phyloP scores from a whole-genome alignment of 2,329 filamentous ascomycete genomes.

The Fusarium graminum region DNA sequence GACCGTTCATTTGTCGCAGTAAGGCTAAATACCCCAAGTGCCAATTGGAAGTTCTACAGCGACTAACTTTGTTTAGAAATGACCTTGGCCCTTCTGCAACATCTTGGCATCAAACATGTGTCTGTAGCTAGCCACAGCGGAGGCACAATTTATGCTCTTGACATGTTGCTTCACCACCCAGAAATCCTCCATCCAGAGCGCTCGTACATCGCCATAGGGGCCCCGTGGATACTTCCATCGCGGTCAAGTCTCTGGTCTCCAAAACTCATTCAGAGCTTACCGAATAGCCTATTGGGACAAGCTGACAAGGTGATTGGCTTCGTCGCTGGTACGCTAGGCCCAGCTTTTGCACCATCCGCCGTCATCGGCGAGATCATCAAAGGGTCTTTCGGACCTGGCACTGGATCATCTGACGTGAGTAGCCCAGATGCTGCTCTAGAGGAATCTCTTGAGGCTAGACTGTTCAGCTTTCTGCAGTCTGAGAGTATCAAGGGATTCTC shows the following conservation, averaged over 20 bases:
- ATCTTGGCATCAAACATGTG: conserved; percentile 21
- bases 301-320: conserved; percentile 29
- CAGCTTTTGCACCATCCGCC: conserved; percentile 16
- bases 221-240: conserved; percentile 24
- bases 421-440: conserved; percentile 15
- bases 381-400: accelerated
- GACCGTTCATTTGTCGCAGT: conserved; percentile 16
- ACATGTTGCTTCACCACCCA: conserved; percentile 31
- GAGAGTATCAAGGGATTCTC: conserved; percentile 26
- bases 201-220: conserved; percentile 22
- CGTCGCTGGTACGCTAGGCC: conserved; percentile 15
- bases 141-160: conserved; percentile 31
- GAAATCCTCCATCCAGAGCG: conserved; percentile 28
- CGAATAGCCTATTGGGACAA: conserved; percentile 5
- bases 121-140: conserved; percentile 29
- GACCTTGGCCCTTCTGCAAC: conserved; percentile 3
- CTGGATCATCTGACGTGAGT: not conserved
- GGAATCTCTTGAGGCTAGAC: not conserved
- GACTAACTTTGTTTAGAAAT: conserved; percentile 3
- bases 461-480: conserved; percentile 12
- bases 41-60: accelerated
- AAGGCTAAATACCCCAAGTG: not conserved
- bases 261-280: conserved; percentile 12
- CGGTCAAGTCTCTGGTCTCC: conserved; percentile 9
- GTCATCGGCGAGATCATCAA: conserved; percentile 26